phyloP scores from a whole-genome alignment of 306 rosid genomes.

The Vicia villosa region DNA sequence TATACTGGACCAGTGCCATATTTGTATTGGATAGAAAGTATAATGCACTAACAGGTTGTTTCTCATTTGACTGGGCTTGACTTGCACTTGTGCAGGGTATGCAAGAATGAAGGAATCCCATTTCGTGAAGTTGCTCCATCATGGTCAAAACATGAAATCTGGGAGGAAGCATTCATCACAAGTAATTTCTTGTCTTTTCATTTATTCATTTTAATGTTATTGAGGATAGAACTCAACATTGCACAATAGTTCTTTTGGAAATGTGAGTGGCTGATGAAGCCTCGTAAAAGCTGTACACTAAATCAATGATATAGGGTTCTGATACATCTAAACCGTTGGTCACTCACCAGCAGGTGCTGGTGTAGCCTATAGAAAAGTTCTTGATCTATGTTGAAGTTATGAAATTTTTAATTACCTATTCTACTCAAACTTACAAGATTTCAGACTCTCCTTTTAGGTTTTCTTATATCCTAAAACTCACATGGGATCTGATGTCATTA shows the following conservation, averaged over 20 bases:
- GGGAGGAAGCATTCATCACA: constrained; percentile 91
- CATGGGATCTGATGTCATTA: constrained; percentile 32
- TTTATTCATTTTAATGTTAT: constrained; percentile 17
- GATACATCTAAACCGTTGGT: constrained; percentile 20
- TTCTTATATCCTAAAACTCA: constrained; percentile 27
- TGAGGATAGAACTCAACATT: constrained; percentile 29
- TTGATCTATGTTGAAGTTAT: not conserved
- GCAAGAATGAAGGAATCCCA: constrained; percentile 72
- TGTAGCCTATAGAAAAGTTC: not conserved
- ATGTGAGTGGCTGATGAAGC: constrained; percentile 21
- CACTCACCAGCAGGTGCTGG: not conserved
- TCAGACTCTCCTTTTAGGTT: not conserved
- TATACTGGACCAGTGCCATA: constrained; percentile 3
- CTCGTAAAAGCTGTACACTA: constrained; percentile 7
- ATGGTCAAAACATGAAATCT: constrained; percentile 70
- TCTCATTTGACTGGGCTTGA: constrained; percentile 22
- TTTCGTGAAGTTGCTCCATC: constrained; percentile 80
- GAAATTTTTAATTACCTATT: not conserved
- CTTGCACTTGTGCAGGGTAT: constrained; percentile 52
- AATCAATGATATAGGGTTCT: constrained; percentile 6
- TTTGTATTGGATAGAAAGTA: constrained; percentile 16
- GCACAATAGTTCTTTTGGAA: constrained; percentile 21
- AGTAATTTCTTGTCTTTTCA: constrained; percentile 51
- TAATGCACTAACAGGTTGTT: constrained; percentile 22
- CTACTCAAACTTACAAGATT: constrained; percentile 14